Base-by-base conservation (phyloP, 768 basidiomycete genomes). In the Pleurotus platypus region DNA sequence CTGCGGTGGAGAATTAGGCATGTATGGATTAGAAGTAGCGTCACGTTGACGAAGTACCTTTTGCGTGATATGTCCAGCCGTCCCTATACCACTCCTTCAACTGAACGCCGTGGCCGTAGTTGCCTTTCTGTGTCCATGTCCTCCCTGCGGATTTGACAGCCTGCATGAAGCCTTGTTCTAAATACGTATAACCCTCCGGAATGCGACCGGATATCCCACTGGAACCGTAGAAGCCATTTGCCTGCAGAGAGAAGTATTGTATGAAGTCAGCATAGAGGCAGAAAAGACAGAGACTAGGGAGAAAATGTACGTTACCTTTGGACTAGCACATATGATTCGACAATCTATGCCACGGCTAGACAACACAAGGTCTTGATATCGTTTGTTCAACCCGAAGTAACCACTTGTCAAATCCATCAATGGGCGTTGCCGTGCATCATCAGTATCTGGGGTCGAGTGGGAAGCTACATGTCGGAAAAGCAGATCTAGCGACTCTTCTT, bases 11-110 rank as follows among this genome's bases (percentile, higher is more conserved):
- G 30, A 15, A 46, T 16, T 45, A 35, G 11, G 30, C 11, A 11
- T 35, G 30, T 11, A 9, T 35, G 8, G 9, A 35, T 11, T 35
- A 8, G 30, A 35, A 9, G 11, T 3, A 35, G 30, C 7, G 2
- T 35, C 30, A 35, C 30, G 30, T 35, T 9, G 30, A 3, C 8
- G 11, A 9, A 11, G n/a, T 45, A 96, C 95, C 97, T 80, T 99
- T 99, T 22, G 97, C 92, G 66, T 99, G 97, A 72, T 99, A 99
- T 1, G 97, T 98, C 97, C 97, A 99, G 3, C 89, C 92, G 20
- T 78, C 74, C 61, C 81, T 82, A 66, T 85, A 81, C 97, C 97
- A 99, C 70, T 99, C 96, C 58, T 75, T 80, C 59, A 99, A 75
- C 55, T 85, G 77, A 20, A 99, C 79, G 0, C 85, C 83, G 35